These are phyloP conservation scores for Thermomyces lanuginosus DNA, from an alignment of 2,329 filamentous ascomycete species.

Conservation along the genomic window DNA sequence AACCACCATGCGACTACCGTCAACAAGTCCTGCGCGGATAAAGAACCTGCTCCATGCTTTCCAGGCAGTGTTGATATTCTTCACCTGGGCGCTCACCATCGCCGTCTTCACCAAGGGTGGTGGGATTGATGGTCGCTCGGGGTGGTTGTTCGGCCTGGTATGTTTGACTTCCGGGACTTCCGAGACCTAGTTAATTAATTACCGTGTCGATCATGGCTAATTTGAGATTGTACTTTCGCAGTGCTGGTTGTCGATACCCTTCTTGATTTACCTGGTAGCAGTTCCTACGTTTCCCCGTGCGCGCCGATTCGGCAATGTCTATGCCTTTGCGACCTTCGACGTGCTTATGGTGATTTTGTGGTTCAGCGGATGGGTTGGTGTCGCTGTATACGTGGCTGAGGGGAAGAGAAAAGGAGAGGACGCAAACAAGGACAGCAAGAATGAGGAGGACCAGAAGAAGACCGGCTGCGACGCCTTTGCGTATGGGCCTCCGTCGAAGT, in stretches of 20 bases:
- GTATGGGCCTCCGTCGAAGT: slow-evolving; percentile 39
- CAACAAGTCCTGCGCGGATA: slow-evolving; percentile 35
- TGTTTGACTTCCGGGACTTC: slow-evolving; percentile 9
- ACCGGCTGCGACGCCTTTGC: slow-evolving; percentile 39
- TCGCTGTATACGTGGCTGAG: slow-evolving; percentile 40
- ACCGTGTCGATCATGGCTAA: too few relatives aligned
- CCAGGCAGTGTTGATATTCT: slow-evolving; percentile 41
- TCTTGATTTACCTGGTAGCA: slow-evolving; percentile 43
- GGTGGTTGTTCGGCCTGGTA: slow-evolving; percentile 43
- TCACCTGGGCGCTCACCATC: slow-evolving; percentile 42
- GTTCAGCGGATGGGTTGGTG: slow-evolving; percentile 42
- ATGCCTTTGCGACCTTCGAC: slow-evolving; percentile 42
- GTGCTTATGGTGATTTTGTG: slow-evolving; percentile 39
- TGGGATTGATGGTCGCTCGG: slow-evolving; percentile 37
- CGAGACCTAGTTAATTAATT: not conserved
- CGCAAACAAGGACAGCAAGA: slow-evolving; percentile 17
- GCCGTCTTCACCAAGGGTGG: slow-evolving; percentile 41
- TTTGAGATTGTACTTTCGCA: slow-evolving; percentile 14
- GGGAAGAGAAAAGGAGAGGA: slow-evolving; percentile 36
- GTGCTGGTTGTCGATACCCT: slow-evolving; percentile 45
- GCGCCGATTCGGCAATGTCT: slow-evolving; percentile 42
- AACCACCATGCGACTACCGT: slow-evolving; percentile 16
- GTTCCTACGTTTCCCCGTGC: slow-evolving; percentile 46
- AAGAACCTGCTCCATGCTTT: slow-evolving; percentile 40
- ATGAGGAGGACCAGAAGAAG: too few relatives aligned